Conservation (phyloP, 2,329 filamentous ascomycete genomes). For the Myriangium duriaei region DNA sequence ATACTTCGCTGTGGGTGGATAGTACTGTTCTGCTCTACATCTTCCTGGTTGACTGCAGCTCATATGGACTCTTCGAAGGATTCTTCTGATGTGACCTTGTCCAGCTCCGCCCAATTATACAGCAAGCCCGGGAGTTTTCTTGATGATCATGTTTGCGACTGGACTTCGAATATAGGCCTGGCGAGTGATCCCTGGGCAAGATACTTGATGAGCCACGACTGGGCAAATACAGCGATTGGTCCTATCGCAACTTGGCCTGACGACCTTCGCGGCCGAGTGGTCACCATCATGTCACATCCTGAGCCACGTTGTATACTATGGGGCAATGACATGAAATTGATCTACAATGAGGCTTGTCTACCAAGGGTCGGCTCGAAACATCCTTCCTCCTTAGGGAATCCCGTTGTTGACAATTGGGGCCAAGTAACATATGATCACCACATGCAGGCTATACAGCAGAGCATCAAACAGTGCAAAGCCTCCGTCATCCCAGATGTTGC, state of each 20-base stretch:
- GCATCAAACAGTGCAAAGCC: no score
- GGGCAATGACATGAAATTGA: conserved; percentile 22
- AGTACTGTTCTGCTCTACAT: no score
- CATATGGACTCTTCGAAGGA: no score
- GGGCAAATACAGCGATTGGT: conserved; percentile 2
- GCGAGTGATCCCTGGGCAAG: conserved; percentile 1
- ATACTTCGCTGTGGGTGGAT: no score
- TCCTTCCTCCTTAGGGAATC: conserved; percentile 15
- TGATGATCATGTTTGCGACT: no score
- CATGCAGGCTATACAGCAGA: no score
- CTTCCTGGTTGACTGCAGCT: no score
- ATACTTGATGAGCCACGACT: neutral
- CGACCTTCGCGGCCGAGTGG: conserved; percentile 1
- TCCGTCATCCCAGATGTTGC: no score
- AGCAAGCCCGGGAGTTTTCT: no score
- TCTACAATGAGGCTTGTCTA: conserved; percentile 21
- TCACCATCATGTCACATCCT: conserved; percentile 3
- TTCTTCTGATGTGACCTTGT: no score
- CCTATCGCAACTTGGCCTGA: conserved; percentile 4
- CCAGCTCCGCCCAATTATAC: no score
- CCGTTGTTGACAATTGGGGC: conserved; percentile 12
- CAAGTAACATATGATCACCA: conserved; percentile 15
- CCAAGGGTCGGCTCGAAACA: conserved; percentile 17
- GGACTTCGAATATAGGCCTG: no score
- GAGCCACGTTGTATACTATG: conserved; percentile 11